Percentiles rank a stretch among this genome's conserved stretches.
Evolutionary conservation across 2,329 filamentous ascomycete genomes (phyloP).

Genomic region (Fusarium protoensiforme): DNA sequence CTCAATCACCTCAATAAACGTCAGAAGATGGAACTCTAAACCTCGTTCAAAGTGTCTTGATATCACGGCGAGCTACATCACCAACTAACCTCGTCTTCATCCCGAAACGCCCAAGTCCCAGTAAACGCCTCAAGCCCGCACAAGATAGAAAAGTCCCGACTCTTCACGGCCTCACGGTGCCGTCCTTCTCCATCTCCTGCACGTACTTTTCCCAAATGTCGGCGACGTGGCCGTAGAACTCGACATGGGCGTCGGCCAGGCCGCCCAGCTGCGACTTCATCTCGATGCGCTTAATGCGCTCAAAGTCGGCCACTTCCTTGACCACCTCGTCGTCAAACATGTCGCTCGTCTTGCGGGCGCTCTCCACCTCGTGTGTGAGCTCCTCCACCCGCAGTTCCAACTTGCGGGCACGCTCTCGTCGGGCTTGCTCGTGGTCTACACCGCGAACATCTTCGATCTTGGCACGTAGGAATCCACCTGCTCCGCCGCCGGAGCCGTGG

Average conservation of each 20-base stretch:
- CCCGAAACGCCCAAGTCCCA: slow-evolving; percentile 34
- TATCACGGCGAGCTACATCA: slow-evolving; percentile 10
- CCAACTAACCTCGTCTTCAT: slow-evolving; percentile 23
- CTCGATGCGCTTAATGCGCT: slow-evolving; percentile 94
- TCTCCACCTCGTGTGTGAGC: slow-evolving; percentile 88
- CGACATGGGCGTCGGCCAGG: slow-evolving; percentile 85
- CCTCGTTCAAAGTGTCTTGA: not conserved
- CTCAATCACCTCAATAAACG: not conserved
- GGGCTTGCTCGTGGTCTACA: slow-evolving; percentile 93
- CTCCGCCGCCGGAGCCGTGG: slow-evolving; percentile 71
- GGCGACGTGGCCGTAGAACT: slow-evolving; percentile 84
- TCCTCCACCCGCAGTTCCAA: slow-evolving; percentile 94
- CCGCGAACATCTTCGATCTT: slow-evolving; percentile 98
- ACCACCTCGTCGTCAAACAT: slow-evolving; percentile 97
- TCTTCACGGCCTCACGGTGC: slow-evolving; percentile 38
- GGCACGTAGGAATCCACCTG: slow-evolving; percentile 86
- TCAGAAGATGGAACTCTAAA: not conserved
- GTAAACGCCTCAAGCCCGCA: slow-evolving; percentile 23
- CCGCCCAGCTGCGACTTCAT: slow-evolving; percentile 88
- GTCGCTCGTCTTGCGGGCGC: slow-evolving; percentile 86
- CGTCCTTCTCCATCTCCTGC: slow-evolving; percentile 84
- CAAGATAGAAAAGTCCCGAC: not conserved
- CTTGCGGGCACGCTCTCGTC: slow-evolving; percentile 87
- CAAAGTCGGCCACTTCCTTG: slow-evolving; percentile 91
- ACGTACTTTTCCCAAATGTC: slow-evolving; percentile 91